Base-by-base conservation (phyloP, 1,284 basidiomycete species). In the Ganoderma meredithae region DNA sequence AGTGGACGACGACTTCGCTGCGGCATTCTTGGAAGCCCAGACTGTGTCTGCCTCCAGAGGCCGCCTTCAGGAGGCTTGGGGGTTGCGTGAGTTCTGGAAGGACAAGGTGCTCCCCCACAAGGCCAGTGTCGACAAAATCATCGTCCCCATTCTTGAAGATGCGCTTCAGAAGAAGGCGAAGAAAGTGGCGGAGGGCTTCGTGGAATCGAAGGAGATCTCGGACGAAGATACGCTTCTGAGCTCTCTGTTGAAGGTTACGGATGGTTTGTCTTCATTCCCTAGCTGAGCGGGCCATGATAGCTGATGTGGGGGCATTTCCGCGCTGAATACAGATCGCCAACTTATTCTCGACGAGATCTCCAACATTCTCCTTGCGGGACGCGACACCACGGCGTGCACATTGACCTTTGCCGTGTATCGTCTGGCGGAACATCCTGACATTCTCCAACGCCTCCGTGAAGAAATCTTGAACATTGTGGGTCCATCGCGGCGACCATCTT, bases 191-290 rank as follows among this genome's bases (percentile, higher is more conserved):
- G 36, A 58, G 53, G 27, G 27, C 39, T 25, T 70, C 69, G 67
- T 76, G 73, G 68, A 69, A 19, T 68, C 36, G 1, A 39, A 78
- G 71, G 75, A 77, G 63, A 63, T 70, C 27, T 47, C 68, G 15
- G 83, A 84, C 6, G 83, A 81, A 1, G 83, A 81, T 39, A 85
- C 84, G 0, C 72, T 90, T 15, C 73, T 90, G 17, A 86, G 86
- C 64, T 82, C 88, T 70, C 73, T 90, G 55, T 78, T 89, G 25
- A 78, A 81, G 15, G 76, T 82, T 36, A 88, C 87, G 0, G 81
- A 82, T 33, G 87, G 86, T 84, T 53, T 66, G 79, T 67, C 9
- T 39, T 9, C 31, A 3, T n/a, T 19, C 27, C 1, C 31, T 47
- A 25, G 17, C 40, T 76, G 9, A 17, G 15, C 19, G 19, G 6